Evolutionary conservation across 2,329 filamentous ascomycete species (phyloP).

Genomic region (Monosporascus sp.): DNA sequence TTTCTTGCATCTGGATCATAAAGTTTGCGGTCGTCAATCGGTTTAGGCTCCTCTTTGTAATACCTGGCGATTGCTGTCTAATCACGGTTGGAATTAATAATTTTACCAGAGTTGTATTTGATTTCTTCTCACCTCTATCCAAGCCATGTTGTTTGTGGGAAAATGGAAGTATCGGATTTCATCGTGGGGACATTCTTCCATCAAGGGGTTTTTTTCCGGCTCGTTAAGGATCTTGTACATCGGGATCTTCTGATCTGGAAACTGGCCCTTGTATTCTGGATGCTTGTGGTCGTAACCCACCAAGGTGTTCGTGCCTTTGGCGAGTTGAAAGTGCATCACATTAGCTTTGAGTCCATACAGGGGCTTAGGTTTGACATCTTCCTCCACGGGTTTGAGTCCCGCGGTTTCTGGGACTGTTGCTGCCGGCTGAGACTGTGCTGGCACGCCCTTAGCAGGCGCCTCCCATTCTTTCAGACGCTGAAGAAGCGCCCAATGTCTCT

Average conservation of each 20-base stretch:
- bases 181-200: background rate
- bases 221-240: background rate
- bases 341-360: background rate
- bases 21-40: background rate
- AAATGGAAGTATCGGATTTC: slow-evolving; percentile 7
- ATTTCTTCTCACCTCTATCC: slow-evolving; percentile 4
- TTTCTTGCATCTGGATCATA: background rate
- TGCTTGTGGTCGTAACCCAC: background rate
- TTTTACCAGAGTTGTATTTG: background rate
- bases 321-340: background rate
- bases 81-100: background rate
- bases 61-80: slow-evolving; percentile 6
- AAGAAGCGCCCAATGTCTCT: background rate
- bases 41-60: background rate
- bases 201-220: background rate
- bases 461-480: background rate
- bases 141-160: slow-evolving; percentile 7
- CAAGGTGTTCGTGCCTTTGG: background rate
- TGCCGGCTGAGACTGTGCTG: background rate
- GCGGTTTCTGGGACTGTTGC: background rate
- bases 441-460: background rate
- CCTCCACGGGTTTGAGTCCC: background rate
- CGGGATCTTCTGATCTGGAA: slow-evolving; percentile 4
- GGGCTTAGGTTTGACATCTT: background rate
- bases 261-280: background rate